These are phyloP conservation scores for Nicotiana attenuata DNA, from an alignment of 257 asterid genomes.

Conservation along the genomic window DNA sequence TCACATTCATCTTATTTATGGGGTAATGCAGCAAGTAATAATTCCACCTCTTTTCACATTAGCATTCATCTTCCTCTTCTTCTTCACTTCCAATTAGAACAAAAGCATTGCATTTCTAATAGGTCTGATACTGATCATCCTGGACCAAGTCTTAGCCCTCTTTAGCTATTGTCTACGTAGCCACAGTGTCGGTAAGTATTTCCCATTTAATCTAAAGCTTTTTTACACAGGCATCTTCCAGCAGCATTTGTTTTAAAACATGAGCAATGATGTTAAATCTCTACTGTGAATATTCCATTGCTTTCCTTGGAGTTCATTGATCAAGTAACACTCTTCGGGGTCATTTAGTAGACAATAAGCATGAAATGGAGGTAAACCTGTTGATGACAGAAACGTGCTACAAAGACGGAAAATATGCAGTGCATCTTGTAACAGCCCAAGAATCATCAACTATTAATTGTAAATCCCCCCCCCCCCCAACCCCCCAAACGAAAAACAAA, in stretches of 20 bases:
- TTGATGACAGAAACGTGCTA: not conserved
- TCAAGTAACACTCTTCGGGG: not conserved
- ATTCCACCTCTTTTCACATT: conserved; percentile 7
- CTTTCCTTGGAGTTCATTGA: not conserved
- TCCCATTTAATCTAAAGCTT: not conserved
- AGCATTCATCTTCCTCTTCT: not conserved
- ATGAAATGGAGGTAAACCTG: not conserved
- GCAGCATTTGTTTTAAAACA: not conserved
- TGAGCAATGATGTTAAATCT: not conserved
- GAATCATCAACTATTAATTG: not conserved
- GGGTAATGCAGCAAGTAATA: not conserved
- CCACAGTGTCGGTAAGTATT: not conserved
- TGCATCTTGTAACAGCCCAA: not conserved
- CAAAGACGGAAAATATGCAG: not conserved
- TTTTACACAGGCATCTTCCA: not conserved
- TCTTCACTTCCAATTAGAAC: not conserved
- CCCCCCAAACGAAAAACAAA: not conserved
- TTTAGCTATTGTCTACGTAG: not conserved
- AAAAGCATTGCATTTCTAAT: not conserved
- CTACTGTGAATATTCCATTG: not conserved
- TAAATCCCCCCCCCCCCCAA: not conserved
- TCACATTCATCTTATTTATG: not conserved
- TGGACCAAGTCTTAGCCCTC: not conserved
- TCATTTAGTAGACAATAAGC: not conserved
- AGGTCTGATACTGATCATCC: not conserved